These are phyloP conservation scores for Symmetrospora coprosmae DNA, from an alignment of 768 basidiomycete species.

Conservation along the genomic window DNA sequence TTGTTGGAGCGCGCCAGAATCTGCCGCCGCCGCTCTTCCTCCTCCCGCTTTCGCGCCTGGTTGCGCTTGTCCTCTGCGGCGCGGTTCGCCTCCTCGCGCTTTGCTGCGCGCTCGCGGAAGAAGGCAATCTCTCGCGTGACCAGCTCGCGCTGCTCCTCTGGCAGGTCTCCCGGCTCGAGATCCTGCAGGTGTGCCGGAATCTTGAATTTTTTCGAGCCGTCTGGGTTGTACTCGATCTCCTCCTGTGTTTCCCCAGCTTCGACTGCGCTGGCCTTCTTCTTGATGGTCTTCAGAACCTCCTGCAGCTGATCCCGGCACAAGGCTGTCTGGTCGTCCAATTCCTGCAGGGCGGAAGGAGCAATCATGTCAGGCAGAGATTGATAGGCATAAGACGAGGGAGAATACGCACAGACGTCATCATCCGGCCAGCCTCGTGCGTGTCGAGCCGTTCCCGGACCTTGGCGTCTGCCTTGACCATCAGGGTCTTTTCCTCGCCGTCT, in stretches of 20 bases:
- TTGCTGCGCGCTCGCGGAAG: slow-evolving; percentile 85
- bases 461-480: slow-evolving; percentile 89
- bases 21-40: neutral
- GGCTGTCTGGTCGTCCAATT: slow-evolving; percentile 53
- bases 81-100: slow-evolving; percentile 81
- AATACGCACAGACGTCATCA: slow-evolving; percentile 60
- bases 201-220: slow-evolving; percentile 16
- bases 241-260: neutral
- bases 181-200: slow-evolving; percentile 91
- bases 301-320: slow-evolving; percentile 50
- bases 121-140: slow-evolving; percentile 93
- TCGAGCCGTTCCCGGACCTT: slow-evolving; percentile 80
- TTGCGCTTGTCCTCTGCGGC: slow-evolving; percentile 29
- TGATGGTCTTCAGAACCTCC: slow-evolving; percentile 60
- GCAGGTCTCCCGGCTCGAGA: slow-evolving; percentile 87
- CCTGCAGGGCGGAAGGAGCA: slow-evolving; percentile 40
- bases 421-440: slow-evolving; percentile 63
- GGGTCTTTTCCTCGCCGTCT: slow-evolving; percentile 50
- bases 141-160: slow-evolving; percentile 73
- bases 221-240: slow-evolving; percentile 9
- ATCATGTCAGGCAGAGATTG: neutral
- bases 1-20: neutral
- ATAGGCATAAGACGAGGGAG: neutral
- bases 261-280: slow-evolving; percentile 4
- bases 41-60: neutral